Conservation (phyloP, 2,329 filamentous ascomycete genomes). For the Aaosphaeria arxii region DNA sequence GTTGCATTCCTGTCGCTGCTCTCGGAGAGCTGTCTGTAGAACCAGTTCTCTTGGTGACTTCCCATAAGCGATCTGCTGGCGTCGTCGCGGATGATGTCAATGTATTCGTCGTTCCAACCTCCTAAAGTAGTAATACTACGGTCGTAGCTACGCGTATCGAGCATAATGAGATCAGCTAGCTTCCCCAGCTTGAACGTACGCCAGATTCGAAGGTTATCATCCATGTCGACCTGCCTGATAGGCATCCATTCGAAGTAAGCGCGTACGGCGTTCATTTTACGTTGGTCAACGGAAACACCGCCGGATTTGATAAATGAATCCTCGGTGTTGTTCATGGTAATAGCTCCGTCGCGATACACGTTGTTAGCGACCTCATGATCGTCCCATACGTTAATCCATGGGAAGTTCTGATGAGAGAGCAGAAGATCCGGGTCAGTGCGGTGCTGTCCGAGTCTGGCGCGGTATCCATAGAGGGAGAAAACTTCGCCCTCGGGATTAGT, state of each 20-base stretch:
- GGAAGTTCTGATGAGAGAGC: constrained; percentile 38
- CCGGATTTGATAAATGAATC: constrained; percentile 39
- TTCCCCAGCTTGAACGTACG: constrained; percentile 38
- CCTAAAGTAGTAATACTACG: constrained; percentile 39
- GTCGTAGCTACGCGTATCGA: constrained; percentile 43
- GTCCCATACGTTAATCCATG: constrained; percentile 54
- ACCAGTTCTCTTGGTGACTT: constrained; percentile 68
- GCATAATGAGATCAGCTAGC: constrained; percentile 41
- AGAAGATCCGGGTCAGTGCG: constrained; percentile 41
- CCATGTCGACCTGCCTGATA: constrained; percentile 37
- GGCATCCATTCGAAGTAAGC: constrained; percentile 45
- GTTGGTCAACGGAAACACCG: constrained; percentile 41
- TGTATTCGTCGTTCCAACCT: constrained; percentile 59
- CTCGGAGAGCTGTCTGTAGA: constrained; percentile 47
- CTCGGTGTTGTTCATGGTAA: constrained; percentile 44
- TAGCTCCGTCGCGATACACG: constrained; percentile 39
- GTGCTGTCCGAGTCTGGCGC: constrained; percentile 35
- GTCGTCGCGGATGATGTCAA: constrained; percentile 63
- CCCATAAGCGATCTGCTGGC: constrained; percentile 70
- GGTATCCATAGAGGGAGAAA: constrained; percentile 44
- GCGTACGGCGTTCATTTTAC: constrained; percentile 47
- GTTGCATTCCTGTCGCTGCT: constrained; percentile 63
- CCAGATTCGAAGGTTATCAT: constrained; percentile 39
- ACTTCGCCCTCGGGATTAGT: constrained; percentile 34
- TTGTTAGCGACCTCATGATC: constrained; percentile 42